Evolutionary conservation across 768 basidiomycete species (phyloP), one percentile per base, ranked within the genome.

Genomic region (Pilatotrama ljubarskyi): DNA sequence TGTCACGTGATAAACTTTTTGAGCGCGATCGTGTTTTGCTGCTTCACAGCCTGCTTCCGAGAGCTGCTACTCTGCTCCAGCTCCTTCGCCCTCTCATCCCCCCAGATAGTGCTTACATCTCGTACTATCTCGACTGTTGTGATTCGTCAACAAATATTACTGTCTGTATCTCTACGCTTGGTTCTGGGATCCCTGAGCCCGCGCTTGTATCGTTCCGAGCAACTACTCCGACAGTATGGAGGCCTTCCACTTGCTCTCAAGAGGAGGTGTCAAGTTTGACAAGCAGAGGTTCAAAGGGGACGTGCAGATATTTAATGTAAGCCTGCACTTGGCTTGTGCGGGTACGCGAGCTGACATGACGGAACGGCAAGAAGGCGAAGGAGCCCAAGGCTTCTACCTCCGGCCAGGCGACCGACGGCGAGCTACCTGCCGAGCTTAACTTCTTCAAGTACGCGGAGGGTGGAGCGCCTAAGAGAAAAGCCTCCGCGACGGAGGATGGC

Each of bases 391-490:
- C 61, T 6, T 58, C 56, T 14, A 63, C 69, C 29, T 61, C 60
- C 15, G 58, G 66, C 11, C 69, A 58, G 53, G 64, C 58, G 1
- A 67, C 68, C n/a, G 74, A 75, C n/a, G 77, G 75, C 9, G 83
- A 82, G 58, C 80, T 95, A 44, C 94, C 90, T 1, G 65, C 78
- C 1, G 91, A 90, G 67, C 81, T 98, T 7, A 93, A 98, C 72
- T 95, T 96, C 73, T 98, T 98, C 77, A 93, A 89, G 67, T 93
- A 93, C 62, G 86, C 90, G 2, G 80, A 85, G 62, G 82, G 80
- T 24, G 77, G 76, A 17, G 64, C 75, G 8, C 73, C 69, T 35
- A 89, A 90, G 69, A 81, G 85, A 54, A 86, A 85, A 69, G 65
- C 64, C 18, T 44, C 52, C 14, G 59, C 62, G 10, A 15, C 20